phyloP scores from a whole-genome alignment of 2,329 filamentous ascomycete species.

The Diaporthe vaccinii region DNA sequence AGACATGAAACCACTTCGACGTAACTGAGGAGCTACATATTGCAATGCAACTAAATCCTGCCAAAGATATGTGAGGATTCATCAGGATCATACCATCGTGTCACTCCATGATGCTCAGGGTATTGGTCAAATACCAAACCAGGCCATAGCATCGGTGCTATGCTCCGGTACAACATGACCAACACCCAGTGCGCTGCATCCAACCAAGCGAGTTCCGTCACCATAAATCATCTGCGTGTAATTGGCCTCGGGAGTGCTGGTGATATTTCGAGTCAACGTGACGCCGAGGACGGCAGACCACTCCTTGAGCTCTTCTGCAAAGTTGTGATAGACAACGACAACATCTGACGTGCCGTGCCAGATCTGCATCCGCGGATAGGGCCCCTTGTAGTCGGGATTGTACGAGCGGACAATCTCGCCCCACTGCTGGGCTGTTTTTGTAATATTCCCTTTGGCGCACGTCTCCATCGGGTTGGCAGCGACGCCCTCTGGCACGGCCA shows the following conservation, averaged over 20 bases:
- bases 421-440: conserved; percentile 5
- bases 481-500: not conserved
- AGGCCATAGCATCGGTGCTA: not conserved
- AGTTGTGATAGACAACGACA: conserved; percentile 66
- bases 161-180: not conserved
- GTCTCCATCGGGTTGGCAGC: conserved; percentile 1
- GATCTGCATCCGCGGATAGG: conserved; percentile 69
- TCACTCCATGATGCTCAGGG: no score
- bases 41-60: no score
- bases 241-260: not conserved
- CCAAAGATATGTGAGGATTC: no score
- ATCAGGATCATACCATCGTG: no score
- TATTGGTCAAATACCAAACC: conserved; percentile 6
- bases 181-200: conserved; percentile 10
- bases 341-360: conserved; percentile 69
- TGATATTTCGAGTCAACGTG: conserved; percentile 27
- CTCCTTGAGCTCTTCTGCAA: conserved; percentile 69
- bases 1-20: no score
- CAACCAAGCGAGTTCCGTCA: not conserved
- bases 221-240: conserved; percentile 25
- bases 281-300: conserved; percentile 66
- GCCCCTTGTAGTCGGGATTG: conserved; percentile 53
- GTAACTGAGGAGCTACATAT: no score
- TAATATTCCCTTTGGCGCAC: not conserved
- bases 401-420: not conserved